These are phyloP conservation scores for Macrolepiota dolichaula DNA, from an alignment of 768 basidiomycete genomes.

Conservation along the genomic window DNA sequence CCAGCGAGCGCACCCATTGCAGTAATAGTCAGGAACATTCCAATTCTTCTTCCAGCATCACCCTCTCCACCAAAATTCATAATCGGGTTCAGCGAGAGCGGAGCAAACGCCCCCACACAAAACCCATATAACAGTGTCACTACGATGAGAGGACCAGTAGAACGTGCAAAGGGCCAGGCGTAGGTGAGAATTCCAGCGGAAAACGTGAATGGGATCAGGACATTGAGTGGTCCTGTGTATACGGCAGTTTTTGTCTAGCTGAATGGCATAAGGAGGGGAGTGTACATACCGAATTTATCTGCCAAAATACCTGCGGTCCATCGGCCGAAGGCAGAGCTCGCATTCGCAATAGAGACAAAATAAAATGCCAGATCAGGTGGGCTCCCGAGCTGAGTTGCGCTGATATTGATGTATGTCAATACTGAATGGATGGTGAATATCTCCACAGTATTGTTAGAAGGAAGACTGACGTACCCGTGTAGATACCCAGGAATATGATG, in stretches of 20 bases:
- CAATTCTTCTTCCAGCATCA: constrained; percentile 63
- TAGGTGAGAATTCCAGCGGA: constrained; percentile 59
- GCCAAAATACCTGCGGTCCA: constrained; percentile 48
- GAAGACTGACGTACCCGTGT: constrained; percentile 43
- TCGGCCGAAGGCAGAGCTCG: constrained; percentile 60
- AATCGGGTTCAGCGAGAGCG: constrained; percentile 52
- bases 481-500: constrained; percentile 63
- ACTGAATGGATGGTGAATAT: constrained; percentile 36
- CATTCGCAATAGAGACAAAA: constrained; percentile 66
- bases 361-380: constrained; percentile 55
- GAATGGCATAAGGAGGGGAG: neutral
- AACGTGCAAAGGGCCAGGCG: constrained; percentile 64
- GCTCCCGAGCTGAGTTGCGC: constrained; percentile 50
- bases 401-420: constrained; percentile 65
- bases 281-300: constrained; percentile 49
- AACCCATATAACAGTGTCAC: constrained; percentile 68
- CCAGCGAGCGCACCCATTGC: constrained; percentile 65
- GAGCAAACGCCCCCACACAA: constrained; percentile 59
- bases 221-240: constrained; percentile 59
- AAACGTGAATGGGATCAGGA: constrained; percentile 63
- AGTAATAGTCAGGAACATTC: constrained; percentile 60
- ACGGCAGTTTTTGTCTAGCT: too few species aligned
- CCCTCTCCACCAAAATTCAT: constrained; percentile 56
- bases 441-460: neutral
- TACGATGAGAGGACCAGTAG: constrained; percentile 41